Conservation (phyloP, 2,329 filamentous ascomycete genomes). For the Clarireedia paspali region DNA sequence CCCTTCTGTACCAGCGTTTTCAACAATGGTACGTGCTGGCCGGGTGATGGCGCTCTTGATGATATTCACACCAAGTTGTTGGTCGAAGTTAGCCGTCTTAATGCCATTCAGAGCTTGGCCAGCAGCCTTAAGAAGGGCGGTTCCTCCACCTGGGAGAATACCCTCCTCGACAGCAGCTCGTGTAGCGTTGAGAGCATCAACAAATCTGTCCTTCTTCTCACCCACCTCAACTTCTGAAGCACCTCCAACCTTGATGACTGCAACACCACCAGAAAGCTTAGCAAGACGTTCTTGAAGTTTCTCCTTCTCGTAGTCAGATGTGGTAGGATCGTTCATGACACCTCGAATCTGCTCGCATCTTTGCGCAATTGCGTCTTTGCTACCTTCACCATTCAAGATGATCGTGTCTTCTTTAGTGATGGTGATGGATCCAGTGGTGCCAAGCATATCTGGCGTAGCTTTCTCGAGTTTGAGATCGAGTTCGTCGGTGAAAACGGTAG, state of each 20-base stretch:
- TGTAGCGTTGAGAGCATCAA: constrained; percentile 95
- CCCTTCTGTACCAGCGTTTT: constrained; percentile 95
- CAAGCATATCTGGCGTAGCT: constrained; percentile 90
- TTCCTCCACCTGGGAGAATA: constrained; percentile 97
- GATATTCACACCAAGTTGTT: constrained; percentile 96
- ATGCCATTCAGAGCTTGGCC: constrained; percentile 76
- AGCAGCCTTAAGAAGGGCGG: constrained; percentile 93
- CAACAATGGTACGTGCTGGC: constrained; percentile 88
- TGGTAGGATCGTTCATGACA: constrained; percentile 87
- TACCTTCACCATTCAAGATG: constrained; percentile 91
- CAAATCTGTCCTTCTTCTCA: constrained; percentile 99
- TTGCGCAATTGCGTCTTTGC: constrained; percentile 88
- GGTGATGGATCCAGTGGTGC: constrained; percentile 94
- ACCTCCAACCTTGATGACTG: constrained; percentile 98
- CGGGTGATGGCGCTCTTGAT: constrained; percentile 97
- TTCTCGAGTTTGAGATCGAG: constrained; percentile 99
- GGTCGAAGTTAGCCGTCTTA: constrained; percentile 94
- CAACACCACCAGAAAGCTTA: constrained; percentile 97
- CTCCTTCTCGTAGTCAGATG: constrained; percentile 99
- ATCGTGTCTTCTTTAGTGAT: constrained; percentile 99
- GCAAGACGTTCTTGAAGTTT: constrained; percentile 99
- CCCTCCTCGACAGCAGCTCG: constrained; percentile 98
- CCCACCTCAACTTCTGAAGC: constrained; percentile 97
- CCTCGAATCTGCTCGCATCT: constrained; percentile 99
- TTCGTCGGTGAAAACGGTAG: constrained; percentile 96